These are phyloP conservation scores for Salix caprea DNA, from an alignment of 345 rosid species.

Conservation along the genomic window DNA sequence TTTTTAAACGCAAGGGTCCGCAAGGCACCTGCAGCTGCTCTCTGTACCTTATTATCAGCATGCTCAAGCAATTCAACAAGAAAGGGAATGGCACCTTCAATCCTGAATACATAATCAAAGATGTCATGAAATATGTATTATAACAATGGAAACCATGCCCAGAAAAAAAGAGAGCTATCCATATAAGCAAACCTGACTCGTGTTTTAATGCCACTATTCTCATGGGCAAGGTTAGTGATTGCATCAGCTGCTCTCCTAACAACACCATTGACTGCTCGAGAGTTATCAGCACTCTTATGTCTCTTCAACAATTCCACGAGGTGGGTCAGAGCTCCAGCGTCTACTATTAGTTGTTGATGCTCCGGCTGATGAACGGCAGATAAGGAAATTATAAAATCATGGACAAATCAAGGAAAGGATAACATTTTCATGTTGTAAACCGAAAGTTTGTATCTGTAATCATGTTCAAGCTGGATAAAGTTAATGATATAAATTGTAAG, in stretches of 20 bases:
- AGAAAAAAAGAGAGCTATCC: background rate
- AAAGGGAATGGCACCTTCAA: conserved; percentile 67
- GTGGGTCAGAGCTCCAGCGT: conserved; percentile 61
- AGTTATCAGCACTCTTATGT: conserved; percentile 20
- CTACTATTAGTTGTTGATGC: conserved; percentile 67
- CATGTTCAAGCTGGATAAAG: background rate
- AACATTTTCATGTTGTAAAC: background rate
- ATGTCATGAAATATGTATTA: conserved; percentile 6
- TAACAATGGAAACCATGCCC: background rate
- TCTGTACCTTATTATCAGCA: conserved; percentile 58
- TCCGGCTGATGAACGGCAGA: conserved; percentile 38
- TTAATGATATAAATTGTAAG: background rate
- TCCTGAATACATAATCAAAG: conserved; percentile 28
- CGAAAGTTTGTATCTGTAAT: background rate
- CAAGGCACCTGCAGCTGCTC: conserved; percentile 80
- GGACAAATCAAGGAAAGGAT: background rate
- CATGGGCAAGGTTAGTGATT: conserved; percentile 68
- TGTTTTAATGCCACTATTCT: conserved; percentile 58
- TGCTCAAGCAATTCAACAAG: conserved; percentile 62
- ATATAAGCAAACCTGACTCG: conserved; percentile 45
- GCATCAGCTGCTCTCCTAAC: conserved; percentile 76
- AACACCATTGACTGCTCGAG: conserved; percentile 35
- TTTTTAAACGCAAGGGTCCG: conserved; percentile 68
- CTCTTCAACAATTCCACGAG: conserved; percentile 53
- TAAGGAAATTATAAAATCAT: background rate